Base-by-base conservation (phyloP, 2,329 filamentous ascomycete species). In the Colletotrichum sp. region DNA sequence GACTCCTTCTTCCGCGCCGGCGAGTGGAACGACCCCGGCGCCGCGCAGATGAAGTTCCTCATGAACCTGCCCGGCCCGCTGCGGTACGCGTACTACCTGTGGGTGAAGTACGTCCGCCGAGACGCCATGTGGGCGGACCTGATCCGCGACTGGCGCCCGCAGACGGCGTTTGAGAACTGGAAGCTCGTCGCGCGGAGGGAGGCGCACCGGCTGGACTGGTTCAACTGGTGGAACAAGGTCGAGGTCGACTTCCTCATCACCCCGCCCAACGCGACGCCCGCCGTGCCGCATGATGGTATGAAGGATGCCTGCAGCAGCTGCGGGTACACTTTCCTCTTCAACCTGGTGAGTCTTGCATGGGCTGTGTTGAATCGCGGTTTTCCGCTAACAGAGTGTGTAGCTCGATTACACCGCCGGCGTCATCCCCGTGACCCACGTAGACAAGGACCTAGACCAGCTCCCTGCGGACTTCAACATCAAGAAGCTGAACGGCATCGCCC, bases 281-380 rank as follows among this genome's bases (percentile, higher is more conserved):
- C 96, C 1, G 91, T 98, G 5, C 96, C 96, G 1, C 96, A 98
- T 82, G 92, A 93, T 63, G 96, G 92, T 0, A 98, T 98, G 95
- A 91, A 92, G 79, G 93, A 96, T 80, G 95, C 95, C 4, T 92
- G 97, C 60, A 94, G 94, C 77, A 95, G 93, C 79, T 98, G 96
- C 80, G 96, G 95, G 2, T 98, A 99, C 82, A 98, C 96, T 0
- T 98, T 98, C 82, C 85, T 98, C 72, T 99, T 97, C 87, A 98
- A 98, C 80, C 79, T 98, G 81, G 93, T 94, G 86, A 84, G 91
- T 86, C 15, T 24, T 61, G 28, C 10, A 28, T n/a, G n/a, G n/a
- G n/a, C n/a, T n/a, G n/a, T n/a, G n/a, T n/a, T n/a, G n/a, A n/a
- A n/a, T n/a, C n/a, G n/a, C n/a, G n/a, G n/a, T n/a, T n/a, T n/a